Evolutionary conservation across 2,329 filamentous ascomycete genomes (phyloP).

Genomic region (Triangularia setosa): DNA sequence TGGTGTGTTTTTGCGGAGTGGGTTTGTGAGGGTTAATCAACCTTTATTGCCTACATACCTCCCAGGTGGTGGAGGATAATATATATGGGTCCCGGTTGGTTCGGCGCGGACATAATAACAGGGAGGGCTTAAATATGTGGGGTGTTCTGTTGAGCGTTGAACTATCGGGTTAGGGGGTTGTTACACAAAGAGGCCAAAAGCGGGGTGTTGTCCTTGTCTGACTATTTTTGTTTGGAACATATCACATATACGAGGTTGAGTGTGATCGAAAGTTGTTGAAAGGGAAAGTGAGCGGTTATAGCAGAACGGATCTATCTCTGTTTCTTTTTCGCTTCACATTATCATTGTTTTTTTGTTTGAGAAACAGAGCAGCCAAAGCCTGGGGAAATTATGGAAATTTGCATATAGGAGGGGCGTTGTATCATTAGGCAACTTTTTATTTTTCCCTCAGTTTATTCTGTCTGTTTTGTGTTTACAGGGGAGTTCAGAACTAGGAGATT

Average conservation of each 20-base stretch:
- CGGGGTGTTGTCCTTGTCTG: not conserved
- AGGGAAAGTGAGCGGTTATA: not conserved
- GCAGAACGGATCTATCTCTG: not conserved
- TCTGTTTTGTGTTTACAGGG: no score
- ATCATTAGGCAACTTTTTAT: not conserved
- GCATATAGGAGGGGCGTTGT: not conserved
- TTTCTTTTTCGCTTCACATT: not conserved
- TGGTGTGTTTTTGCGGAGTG: slow-evolving; percentile 95
- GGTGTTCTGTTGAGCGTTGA: not conserved
- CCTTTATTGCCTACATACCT: not conserved
- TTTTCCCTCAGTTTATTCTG: not conserved
- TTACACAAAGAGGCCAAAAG: not conserved
- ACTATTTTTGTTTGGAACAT: not conserved
- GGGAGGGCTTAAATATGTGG: no score
- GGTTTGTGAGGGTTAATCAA: slow-evolving; percentile 47
- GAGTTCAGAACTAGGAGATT: no score
- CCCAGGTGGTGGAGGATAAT: not conserved
- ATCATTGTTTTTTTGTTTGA: not conserved
- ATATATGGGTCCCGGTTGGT: not conserved
- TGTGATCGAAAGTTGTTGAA: not conserved
- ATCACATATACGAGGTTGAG: not conserved
- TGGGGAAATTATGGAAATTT: not conserved
- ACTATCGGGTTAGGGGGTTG: no score
- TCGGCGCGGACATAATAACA: not conserved
- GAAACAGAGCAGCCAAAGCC: not conserved